Conservation (phyloP, 192 early-diverging fungal species). For the Globomyces pollinis-pini region DNA sequence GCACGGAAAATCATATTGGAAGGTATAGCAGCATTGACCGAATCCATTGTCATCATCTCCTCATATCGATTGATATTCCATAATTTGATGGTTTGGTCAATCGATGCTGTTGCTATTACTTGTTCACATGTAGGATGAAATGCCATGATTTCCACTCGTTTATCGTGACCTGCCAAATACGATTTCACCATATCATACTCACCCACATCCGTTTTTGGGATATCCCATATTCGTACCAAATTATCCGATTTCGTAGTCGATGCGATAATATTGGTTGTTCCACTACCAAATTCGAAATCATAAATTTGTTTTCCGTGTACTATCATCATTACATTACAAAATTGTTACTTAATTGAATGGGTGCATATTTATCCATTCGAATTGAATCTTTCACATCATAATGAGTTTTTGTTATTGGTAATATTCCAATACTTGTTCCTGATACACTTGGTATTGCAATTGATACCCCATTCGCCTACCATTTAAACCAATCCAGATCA, state of each 20-base stretch:
- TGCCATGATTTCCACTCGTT: conserved; percentile 16
- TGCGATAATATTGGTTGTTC: background rate
- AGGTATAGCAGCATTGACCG: background rate
- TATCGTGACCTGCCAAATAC: conserved; percentile 28
- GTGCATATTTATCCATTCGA: conserved; percentile 1
- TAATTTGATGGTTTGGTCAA: conserved; percentile 18
- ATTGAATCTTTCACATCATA: too few species aligned
- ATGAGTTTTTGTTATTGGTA: conserved; percentile 9
- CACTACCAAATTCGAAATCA: conserved; percentile 17
- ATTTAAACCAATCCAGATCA: too few species aligned
- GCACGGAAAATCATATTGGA: conserved; percentile 15
- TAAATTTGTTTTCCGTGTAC: conserved; percentile 21
- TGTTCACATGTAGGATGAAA: conserved; percentile 18
- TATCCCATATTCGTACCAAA: conserved; percentile 23
- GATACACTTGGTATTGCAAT: conserved; percentile 12
- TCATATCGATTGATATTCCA: conserved; percentile 21
- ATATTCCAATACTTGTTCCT: conserved; percentile 11
- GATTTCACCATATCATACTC: background rate
- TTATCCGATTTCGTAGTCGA: conserved; percentile 10
- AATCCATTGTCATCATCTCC: conserved; percentile 11
- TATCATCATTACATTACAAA: too few species aligned
- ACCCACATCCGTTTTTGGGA: conserved; percentile 9
- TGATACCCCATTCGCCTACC: conserved; percentile 8
- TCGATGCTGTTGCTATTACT: conserved; percentile 16
- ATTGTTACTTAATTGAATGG: too few species aligned